Base-by-base conservation (phyloP, 2,329 filamentous ascomycete genomes). In the Neonectria punicea region DNA sequence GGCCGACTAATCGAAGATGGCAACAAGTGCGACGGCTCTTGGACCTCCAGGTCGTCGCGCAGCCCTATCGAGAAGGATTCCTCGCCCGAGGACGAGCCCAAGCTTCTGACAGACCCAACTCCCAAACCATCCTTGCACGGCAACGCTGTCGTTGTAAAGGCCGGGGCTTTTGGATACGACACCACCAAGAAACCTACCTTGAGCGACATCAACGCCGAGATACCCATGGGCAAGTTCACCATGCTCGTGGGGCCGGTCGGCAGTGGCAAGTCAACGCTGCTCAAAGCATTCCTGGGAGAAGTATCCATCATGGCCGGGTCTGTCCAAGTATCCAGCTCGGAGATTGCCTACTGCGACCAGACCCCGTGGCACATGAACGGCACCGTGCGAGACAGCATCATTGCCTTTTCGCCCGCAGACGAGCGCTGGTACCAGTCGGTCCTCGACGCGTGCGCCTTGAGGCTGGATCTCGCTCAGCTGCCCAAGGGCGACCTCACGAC, bases 181-280 rank as follows among this genome's bases (percentile, higher is more conserved):
- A 20, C 20, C 1, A 56, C 28, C 1, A 36, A 64, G 39, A 67
- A 53, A 11, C 59, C 69, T 1, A 54, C 43, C 6, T 22, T 71
- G 2, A 54, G 51, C 2, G 39, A 54, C 11, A 64, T 71, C n/a
- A 58, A 53, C 4, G 54, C 32, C 0, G 36, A 61, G 0, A 11
- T 70, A 0, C 69, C 69, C 1, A 0, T 16, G 4, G 56, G 64
- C 0, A 71, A 65, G 13, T 30, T 72, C 3, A 61, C 67, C 28
- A 66, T 77, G 4, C 25, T 81, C 2, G 64, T 78, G 6, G 80
- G 79, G 0, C 78, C 79, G 0, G 76, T 81, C 0, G 80, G 78
- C 0, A 77, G 71, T 25, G 80, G 80, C 10, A 82, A 81, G 60
- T 77, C 75, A 0, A 77, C 76, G 2, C 61, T 80, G 1, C 66